Conservation (phyloP, 2,329 filamentous ascomycete species). For the Phyllosticta capitalensis region DNA sequence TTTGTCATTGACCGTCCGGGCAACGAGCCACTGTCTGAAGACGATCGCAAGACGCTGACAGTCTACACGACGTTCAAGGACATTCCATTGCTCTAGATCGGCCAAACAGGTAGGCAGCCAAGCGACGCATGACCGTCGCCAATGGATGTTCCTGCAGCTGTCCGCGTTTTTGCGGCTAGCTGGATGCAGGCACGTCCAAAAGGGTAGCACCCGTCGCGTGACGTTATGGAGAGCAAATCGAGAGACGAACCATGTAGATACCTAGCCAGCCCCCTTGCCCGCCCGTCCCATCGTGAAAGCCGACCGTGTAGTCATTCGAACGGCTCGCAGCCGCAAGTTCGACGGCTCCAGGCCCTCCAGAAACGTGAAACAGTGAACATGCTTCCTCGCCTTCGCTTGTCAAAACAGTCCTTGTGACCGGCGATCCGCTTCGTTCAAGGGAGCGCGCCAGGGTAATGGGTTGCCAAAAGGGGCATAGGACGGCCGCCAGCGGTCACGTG, state of each 20-base stretch:
- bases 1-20: constrained; percentile 51
- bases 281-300: no score
- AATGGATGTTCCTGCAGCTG: background rate
- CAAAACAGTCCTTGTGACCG: background rate
- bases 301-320: background rate
- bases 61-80: constrained; percentile 9
- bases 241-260: background rate
- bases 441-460: background rate
- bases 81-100: constrained; percentile 1
- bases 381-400: background rate
- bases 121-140: background rate
- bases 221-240: background rate
- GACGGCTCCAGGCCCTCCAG: background rate
- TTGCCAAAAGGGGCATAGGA: background rate
- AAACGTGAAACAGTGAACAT: background rate
- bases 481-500: background rate
- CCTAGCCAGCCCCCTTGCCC: no score
- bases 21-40: constrained; percentile 49
- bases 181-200: background rate
- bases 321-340: background rate
- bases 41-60: constrained; percentile 10
- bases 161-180: background rate
- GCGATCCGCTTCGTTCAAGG: background rate
- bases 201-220: background rate
- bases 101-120: background rate